Evolutionary conservation across 306 rosid genomes (phyloP).

Genomic region (Alnus glutinosa): DNA sequence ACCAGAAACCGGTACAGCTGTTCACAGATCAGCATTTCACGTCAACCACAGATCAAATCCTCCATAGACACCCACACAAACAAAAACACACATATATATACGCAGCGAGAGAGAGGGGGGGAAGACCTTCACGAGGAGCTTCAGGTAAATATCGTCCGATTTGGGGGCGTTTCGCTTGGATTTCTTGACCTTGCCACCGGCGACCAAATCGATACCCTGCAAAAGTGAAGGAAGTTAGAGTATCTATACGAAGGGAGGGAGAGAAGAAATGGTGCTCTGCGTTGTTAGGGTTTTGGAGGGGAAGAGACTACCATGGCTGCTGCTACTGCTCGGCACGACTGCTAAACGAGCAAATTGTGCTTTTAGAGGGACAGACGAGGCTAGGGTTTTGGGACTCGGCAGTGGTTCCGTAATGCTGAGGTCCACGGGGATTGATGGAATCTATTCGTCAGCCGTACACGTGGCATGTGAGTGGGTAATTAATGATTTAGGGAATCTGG

Average conservation of each 20-base stretch:
- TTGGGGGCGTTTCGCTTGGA: conserved; percentile 66
- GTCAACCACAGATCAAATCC: background rate
- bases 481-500: background rate
- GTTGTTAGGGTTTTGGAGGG: background rate
- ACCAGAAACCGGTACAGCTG: conserved; percentile 70
- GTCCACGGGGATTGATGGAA: background rate
- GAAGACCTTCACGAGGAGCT: conserved; percentile 67
- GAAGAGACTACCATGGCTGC: conserved; percentile 42
- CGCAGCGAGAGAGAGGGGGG: background rate
- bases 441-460: background rate
- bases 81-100: background rate
- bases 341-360: background rate
- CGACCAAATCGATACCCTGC: conserved; percentile 83
- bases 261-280: background rate
- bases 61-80: background rate
- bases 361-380: background rate
- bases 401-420: background rate
- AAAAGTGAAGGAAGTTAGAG: background rate
- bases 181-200: conserved; percentile 86
- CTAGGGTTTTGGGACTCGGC: conserved; percentile 45
- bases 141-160: conserved; percentile 77
- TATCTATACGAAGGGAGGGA: background rate
- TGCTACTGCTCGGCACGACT: conserved; percentile 20
- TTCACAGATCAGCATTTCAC: background rate
- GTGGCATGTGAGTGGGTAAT: background rate